These are phyloP conservation scores for Yamadazyma trypodendri DNA, from an alignment of 1,139 yeast genomes.

Conservation along the genomic window DNA sequence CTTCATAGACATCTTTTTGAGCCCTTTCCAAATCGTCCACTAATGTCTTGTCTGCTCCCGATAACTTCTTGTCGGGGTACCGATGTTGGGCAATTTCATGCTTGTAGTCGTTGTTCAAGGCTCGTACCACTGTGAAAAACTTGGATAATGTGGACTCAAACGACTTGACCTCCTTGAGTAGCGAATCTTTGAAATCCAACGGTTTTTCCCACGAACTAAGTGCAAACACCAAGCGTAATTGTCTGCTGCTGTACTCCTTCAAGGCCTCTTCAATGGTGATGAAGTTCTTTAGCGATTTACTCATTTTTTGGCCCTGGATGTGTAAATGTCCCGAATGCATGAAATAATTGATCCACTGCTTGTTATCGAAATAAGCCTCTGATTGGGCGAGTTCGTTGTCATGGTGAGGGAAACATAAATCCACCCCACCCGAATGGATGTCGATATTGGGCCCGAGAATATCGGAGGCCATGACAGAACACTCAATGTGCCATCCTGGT, in stretches of 20 bases:
- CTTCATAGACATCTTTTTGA: constrained; percentile 65
- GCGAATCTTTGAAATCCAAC: constrained; percentile 82
- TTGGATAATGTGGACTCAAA: constrained; percentile 73
- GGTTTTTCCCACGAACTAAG: constrained; percentile 91
- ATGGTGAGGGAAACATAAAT: constrained; percentile 98
- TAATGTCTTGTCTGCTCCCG: constrained; percentile 53
- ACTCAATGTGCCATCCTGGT: constrained; percentile 99
- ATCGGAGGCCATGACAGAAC: constrained; percentile 98
- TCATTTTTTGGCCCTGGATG: constrained; percentile 98
- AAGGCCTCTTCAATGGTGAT: constrained; percentile 93
- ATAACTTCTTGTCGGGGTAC: constrained; percentile 55
- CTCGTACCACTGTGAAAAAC: constrained; percentile 82
- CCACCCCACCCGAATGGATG: constrained; percentile 96
- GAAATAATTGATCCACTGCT: constrained; percentile 96
- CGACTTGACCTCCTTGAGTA: constrained; percentile 73
- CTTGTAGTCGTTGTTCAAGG: constrained; percentile 63
- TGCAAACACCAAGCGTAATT: constrained; percentile 86
- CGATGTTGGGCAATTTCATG: constrained; percentile 46
- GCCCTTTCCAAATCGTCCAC: constrained; percentile 50
- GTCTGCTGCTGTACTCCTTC: constrained; percentile 66
- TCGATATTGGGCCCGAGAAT: constrained; percentile 82
- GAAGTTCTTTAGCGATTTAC: constrained; percentile 89
- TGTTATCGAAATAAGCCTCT: constrained; percentile 85
- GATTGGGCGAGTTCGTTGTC: constrained; percentile 97
- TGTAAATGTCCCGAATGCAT: constrained; percentile 96